phyloP scores from a whole-genome alignment of 257 asterid genomes.

The Phtheirospermum japonicum region DNA sequence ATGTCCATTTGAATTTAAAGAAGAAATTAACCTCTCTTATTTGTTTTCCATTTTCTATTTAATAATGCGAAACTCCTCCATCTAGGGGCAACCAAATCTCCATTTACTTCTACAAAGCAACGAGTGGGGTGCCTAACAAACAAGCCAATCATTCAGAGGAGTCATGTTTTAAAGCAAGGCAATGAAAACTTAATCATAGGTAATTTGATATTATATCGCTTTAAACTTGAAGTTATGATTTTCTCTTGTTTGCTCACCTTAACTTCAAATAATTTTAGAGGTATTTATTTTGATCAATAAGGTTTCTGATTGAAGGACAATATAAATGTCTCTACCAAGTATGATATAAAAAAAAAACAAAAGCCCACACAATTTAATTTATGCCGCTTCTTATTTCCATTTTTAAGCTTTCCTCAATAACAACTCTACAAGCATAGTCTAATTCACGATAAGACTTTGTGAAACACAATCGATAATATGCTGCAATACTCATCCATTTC shows the following conservation, averaged over 20 bases:
- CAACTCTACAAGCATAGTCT: too few species aligned
- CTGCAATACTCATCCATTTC: too few species aligned
- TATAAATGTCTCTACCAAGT: not conserved
- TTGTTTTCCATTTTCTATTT: too few species aligned
- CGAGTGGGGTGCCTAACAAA: not conserved
- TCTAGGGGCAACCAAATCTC: not conserved
- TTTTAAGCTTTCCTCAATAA: too few species aligned
- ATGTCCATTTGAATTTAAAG: not conserved
- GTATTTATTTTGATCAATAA: not conserved
- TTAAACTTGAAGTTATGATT: constrained; percentile 3
- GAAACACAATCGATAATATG: too few species aligned
- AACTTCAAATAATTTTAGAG: not conserved
- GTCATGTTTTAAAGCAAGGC: not conserved
- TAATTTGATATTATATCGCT: not conserved
- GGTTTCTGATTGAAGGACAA: not conserved
- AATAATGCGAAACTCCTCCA: constrained; percentile 1
- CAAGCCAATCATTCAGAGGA: not conserved
- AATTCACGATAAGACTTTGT: too few species aligned
- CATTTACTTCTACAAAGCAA: not conserved
- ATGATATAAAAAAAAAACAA: not conserved
- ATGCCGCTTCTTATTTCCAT: too few species aligned
- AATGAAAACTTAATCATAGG: not conserved
- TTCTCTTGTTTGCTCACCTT: not conserved
- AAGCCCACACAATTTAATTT: too few species aligned
- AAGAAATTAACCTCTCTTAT: not conserved